These are phyloP conservation scores for Candida sp. DNA, from an alignment of 1,139 yeast genomes.

Conservation along the genomic window DNA sequence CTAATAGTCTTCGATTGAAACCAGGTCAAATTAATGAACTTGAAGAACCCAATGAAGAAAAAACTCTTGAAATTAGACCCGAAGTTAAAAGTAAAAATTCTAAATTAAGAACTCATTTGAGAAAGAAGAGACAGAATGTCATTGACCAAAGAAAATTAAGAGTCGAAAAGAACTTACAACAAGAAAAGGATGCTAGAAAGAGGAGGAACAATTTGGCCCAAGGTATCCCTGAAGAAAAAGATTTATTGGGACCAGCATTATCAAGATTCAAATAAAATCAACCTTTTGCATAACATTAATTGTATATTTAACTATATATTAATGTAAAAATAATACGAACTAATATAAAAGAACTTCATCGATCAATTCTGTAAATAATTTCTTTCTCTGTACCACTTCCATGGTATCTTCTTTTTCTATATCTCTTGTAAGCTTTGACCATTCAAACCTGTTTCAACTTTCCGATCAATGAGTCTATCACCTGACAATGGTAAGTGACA, in stretches of 20 bases:
- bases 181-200: constrained; percentile 72
- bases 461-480: no score
- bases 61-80: constrained; percentile 49
- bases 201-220: constrained; percentile 43
- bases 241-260: constrained; percentile 53
- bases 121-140: constrained; percentile 84
- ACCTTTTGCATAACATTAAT: constrained; percentile 3
- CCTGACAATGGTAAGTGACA: no score
- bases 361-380: no score
- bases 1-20: constrained; percentile 58
- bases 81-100: constrained; percentile 80
- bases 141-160: constrained; percentile 85
- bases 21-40: constrained; percentile 56
- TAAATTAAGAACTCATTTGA: constrained; percentile 71
- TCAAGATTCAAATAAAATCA: constrained; percentile 45
- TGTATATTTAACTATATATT: constrained; percentile 5
- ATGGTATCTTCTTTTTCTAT: no score
- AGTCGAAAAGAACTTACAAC: constrained; percentile 70
- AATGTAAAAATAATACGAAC: not conserved
- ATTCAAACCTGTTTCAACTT: no score
- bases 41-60: constrained; percentile 28
- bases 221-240: constrained; percentile 53
- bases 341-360: no score
- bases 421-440: no score
- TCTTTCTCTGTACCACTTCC: no score